Base-by-base conservation (phyloP, 768 basidiomycete genomes). In the Phaeotremella skinneri region DNA sequence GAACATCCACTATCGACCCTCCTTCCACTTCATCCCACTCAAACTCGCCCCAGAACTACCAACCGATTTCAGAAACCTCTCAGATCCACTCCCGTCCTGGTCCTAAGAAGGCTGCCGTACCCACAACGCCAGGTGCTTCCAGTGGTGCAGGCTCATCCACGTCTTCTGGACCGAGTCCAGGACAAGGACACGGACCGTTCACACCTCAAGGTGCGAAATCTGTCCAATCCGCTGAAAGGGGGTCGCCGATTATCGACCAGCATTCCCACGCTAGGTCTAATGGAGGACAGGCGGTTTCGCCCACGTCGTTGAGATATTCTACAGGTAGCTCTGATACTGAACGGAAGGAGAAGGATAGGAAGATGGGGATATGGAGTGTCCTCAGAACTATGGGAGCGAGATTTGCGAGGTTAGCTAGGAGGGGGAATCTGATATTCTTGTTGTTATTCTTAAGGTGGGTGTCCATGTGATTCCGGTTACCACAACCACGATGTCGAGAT, bases 361-460 rank as follows among this genome's bases (percentile, higher is more conserved):
- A 52, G 21, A 3, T 61, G 21, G 49, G 29, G 20, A n/a, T 51
- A 11, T 11, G 62, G 29, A 53, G 56, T 17, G 52, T 74, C 17
- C 66, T 64, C 7, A 66, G 54, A 41, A 67, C 68, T 3, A 67
- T 72, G 13, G 68, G 58, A 17, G 53, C 60, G 17, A 62, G 73
- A 29, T 51, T 66, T 31, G 54, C 66, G 48, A 59, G 66, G 39
- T 59, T 64, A 30, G 64, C 66, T 1, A 62, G 63, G 56, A 63
- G 68, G 45, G 75, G 75, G 2, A 71, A 76, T 64, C 52, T 73
- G 17, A 70, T 73, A 4, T 74, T 76, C 59, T 48, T 74, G 27
- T 39, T 76, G 29, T 61, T 73, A 1, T 76, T 76, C 55, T 59
- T 76, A 20, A 62, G 49, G 75, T 76, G 50, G 51, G 73, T 66